Percentiles rank a stretch among this genome's conserved stretches.
Evolutionary conservation across 768 basidiomycete genomes (phyloP).

Genomic region (Mycena indigotica): DNA sequence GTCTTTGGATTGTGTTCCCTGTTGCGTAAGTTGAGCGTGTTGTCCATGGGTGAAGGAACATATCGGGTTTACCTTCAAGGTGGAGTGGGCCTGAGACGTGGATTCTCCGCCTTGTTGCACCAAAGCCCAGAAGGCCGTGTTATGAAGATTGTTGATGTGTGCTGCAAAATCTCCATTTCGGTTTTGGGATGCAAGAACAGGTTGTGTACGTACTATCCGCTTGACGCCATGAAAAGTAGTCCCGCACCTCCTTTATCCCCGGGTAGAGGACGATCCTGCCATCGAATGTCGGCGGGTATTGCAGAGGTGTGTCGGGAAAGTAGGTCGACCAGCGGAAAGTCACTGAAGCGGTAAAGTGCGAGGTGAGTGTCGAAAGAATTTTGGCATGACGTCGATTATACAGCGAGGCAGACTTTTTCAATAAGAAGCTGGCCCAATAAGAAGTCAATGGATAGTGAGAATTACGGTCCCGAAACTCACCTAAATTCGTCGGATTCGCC

Average conservation of each 20-base stretch:
- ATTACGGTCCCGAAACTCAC: slow-evolving; percentile 35
- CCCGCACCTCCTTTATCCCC: slow-evolving; percentile 65
- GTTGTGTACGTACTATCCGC: slow-evolving; percentile 76
- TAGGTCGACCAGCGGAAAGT: slow-evolving; percentile 83
- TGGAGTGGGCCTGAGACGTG: slow-evolving; percentile 78
- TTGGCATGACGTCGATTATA: slow-evolving; percentile 90
- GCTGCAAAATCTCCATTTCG: slow-evolving; percentile 52
- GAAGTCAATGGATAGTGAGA: slow-evolving; percentile 3
- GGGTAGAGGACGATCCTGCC: slow-evolving; percentile 88
- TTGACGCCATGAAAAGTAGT: slow-evolving; percentile 97
- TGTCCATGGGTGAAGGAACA: background rate
- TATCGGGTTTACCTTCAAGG: slow-evolving; percentile 58
- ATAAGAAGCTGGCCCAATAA: slow-evolving; percentile 67
- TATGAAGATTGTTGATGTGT: slow-evolving; percentile 97
- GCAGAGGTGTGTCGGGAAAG: slow-evolving; percentile 71
- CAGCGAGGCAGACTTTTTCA: slow-evolving; percentile 71
- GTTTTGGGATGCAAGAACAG: slow-evolving; percentile 9
- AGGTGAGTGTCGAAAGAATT: slow-evolving; percentile 21
- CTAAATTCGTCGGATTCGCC: slow-evolving; percentile 99
- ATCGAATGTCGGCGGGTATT: slow-evolving; percentile 92
- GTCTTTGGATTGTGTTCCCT: slow-evolving; percentile 88
- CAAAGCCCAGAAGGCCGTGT: slow-evolving; percentile 94
- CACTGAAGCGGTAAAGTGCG: slow-evolving; percentile 70
- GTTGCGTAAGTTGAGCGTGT: background rate
- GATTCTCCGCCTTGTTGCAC: slow-evolving; percentile 81